A percentile compares a stretch with the other conserved stretches of the same genome.
Conservation (phyloP, 306 rosid genomes). For the Lathyrus sativus region DNA sequence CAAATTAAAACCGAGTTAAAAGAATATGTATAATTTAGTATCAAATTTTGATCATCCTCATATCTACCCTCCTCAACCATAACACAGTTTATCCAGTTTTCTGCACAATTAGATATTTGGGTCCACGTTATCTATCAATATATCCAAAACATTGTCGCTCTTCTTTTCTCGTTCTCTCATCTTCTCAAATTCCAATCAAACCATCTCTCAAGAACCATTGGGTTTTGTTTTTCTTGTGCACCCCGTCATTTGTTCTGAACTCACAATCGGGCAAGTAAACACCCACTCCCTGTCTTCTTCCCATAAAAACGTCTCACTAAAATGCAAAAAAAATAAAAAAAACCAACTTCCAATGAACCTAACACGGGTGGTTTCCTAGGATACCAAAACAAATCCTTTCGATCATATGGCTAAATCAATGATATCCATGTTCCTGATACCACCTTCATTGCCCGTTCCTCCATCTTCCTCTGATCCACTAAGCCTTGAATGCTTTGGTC, state of each 20-base stretch:
- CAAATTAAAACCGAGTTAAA: not conserved
- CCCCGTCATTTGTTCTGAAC: not conserved
- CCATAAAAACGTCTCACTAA: not conserved
- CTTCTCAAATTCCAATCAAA: not conserved
- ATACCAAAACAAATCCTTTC: too few relatives aligned
- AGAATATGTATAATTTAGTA: not conserved
- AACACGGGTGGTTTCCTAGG: too few relatives aligned
- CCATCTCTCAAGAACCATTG: not conserved
- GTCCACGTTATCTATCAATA: not conserved
- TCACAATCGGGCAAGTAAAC: not conserved
- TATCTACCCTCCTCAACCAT: not conserved
- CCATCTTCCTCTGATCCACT: too few relatives aligned
- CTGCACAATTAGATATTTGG: not conserved
- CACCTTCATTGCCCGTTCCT: too few relatives aligned
- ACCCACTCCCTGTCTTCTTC: not conserved
- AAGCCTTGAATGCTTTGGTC: too few relatives aligned
- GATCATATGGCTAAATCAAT: too few relatives aligned
- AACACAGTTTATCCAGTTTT: not conserved
- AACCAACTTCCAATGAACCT: too few relatives aligned
- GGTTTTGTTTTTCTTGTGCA: not conserved
- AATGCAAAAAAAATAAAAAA: too few relatives aligned
- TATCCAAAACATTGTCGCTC: not conserved
- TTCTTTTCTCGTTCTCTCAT: not conserved
- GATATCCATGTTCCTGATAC: too few relatives aligned
- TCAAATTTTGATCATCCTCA: not conserved